A percentile compares a stretch with the other conserved stretches of the same genome.
Evolutionary conservation across 75 land plant species (phyloP).

Genomic region (Cunninghamia lanceolata): DNA sequence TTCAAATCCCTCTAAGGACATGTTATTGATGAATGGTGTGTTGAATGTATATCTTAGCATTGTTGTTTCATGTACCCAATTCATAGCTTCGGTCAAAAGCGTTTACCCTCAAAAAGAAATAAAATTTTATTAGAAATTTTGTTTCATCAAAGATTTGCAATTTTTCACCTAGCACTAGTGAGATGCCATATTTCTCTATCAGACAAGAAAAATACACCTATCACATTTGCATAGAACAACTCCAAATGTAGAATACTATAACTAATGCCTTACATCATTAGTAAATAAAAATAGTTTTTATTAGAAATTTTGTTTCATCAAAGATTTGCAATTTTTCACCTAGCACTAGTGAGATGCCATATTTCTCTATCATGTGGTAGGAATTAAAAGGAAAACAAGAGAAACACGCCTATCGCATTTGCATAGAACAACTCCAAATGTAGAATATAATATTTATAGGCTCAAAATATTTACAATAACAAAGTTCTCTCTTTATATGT

Average conservation of each 20-base stretch:
- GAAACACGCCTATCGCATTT: no score
- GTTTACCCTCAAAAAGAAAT: no score
- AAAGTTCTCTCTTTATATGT: background rate
- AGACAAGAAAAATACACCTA: no score
- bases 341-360: background rate
- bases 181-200: background rate
- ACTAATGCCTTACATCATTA: background rate
- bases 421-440: background rate
- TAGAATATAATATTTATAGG: background rate
- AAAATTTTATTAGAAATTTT: no score
- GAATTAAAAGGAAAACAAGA: no score
- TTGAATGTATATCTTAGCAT: no score
- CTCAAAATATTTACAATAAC: background rate
- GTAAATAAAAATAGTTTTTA: no score
- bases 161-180: background rate
- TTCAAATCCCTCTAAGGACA: no score
- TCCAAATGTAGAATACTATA: background rate
- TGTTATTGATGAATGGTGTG: no score
- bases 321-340: background rate
- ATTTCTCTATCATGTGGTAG: background rate
- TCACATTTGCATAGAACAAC: background rate
- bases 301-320: background rate
- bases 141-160: background rate
- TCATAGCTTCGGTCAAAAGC: no score
- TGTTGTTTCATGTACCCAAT: no score